These are phyloP conservation scores for Puccinia novopanici DNA, from an alignment of 1,284 basidiomycete species.

Conservation along the genomic window DNA sequence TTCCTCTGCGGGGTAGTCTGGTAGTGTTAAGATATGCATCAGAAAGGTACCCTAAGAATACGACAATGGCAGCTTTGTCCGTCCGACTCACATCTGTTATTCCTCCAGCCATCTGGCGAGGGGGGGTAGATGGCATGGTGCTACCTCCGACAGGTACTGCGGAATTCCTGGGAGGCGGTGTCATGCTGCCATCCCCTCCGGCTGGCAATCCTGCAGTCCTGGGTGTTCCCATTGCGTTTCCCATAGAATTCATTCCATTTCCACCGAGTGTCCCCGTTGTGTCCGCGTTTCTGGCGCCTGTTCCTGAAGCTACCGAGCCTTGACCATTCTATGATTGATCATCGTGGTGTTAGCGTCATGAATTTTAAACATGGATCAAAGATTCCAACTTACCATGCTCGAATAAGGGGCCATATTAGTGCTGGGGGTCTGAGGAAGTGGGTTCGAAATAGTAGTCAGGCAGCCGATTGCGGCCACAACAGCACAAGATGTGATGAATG, in stretches of 20 bases:
- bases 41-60: not conserved
- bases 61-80: not conserved
- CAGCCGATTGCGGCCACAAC: slow-evolving; percentile 5
- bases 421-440: not conserved
- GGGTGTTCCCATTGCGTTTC: slow-evolving; percentile 3
- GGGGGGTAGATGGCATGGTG: not conserved
- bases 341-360: not conserved
- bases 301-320: not conserved
- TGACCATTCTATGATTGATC: slow-evolving; percentile 9
- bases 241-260: not conserved
- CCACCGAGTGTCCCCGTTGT: not conserved
- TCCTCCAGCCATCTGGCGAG: slow-evolving; percentile 8
- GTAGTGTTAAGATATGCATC: not conserved
- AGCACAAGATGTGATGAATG: slow-evolving; percentile 6
- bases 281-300: not conserved
- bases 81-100: not conserved
- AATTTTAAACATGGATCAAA: too few species aligned
- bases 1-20: not conserved
- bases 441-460: not conserved
- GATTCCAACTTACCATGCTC: not conserved
- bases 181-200: not conserved
- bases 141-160: not conserved
- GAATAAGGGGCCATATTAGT: not conserved
- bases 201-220: not conserved
- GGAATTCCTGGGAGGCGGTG: not conserved